These are phyloP conservation scores for Senecio squalidus DNA, from an alignment of 140 eudicot genomes.

Conservation along the genomic window DNA sequence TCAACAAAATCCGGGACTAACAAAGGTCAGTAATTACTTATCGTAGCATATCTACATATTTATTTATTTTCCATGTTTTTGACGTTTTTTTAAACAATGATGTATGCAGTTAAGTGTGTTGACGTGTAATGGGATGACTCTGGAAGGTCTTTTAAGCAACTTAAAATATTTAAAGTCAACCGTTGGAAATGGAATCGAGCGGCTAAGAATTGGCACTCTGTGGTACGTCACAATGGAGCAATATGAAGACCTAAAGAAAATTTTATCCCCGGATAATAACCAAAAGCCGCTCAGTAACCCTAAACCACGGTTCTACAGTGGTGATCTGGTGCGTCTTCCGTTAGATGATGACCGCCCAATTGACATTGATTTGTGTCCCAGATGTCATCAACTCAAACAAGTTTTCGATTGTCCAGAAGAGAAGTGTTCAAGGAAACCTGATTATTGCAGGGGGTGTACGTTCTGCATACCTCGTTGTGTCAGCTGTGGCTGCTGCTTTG, in stretches of 20 bases:
- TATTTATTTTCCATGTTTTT: too few species aligned
- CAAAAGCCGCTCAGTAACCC: constrained; percentile 13
- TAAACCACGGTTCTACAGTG: constrained; percentile 49
- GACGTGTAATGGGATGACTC: constrained; percentile 46
- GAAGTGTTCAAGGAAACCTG: constrained; percentile 30
- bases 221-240: constrained; percentile 34
- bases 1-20: constrained; percentile 37
- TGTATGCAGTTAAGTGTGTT: constrained; percentile 61
- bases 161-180: constrained; percentile 39
- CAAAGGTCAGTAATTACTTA: constrained; percentile 47
- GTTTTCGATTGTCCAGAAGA: constrained; percentile 65
- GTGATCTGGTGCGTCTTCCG: constrained; percentile 44
- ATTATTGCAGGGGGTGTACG: constrained; percentile 55
- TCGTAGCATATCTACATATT: not conserved
- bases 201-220: constrained; percentile 48
- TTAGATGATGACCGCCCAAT: constrained; percentile 63
- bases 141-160: constrained; percentile 41
- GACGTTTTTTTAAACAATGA: not conserved
- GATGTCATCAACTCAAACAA: constrained; percentile 44
- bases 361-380: constrained; percentile 70
- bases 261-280: constrained; percentile 29
- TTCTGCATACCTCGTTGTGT: constrained; percentile 55
- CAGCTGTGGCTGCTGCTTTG: constrained; percentile 59
- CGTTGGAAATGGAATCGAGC: constrained; percentile 33
- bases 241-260: constrained; percentile 38